Conservation (phyloP, 805 yeast genomes). For the Saccharomyces kudriavzevii region DNA sequence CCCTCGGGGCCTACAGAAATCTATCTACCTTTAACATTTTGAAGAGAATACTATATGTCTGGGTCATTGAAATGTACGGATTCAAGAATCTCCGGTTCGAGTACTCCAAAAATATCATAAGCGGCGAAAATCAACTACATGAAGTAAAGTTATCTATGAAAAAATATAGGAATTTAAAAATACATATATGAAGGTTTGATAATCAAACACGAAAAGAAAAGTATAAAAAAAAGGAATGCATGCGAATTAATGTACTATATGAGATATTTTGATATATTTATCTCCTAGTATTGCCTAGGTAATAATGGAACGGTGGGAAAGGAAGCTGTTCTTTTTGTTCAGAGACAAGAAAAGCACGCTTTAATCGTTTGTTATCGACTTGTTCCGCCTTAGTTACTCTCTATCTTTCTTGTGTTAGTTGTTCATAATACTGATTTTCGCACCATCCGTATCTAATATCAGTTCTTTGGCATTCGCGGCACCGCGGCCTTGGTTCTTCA, state of each 20-base stretch:
- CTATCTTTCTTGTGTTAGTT: conserved; percentile 6
- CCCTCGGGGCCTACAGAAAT: neutral
- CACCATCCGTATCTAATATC: conserved; percentile 27
- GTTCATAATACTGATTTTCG: conserved; percentile 24
- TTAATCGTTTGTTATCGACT: neutral
- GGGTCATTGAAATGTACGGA: neutral
- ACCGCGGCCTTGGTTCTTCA: conserved; percentile 14
- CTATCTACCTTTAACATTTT: too few relatives aligned
- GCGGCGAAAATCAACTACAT: neutral
- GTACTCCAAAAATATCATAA: too few relatives aligned
- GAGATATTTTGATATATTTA: neutral
- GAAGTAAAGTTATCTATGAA: neutral
- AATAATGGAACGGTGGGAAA: neutral
- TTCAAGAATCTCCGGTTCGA: neutral
- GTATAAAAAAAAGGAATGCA: neutral
- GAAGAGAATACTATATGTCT: neutral
- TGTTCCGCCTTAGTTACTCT: neutral
- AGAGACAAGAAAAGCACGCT: neutral
- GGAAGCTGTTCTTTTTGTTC: neutral
- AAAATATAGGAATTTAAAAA: neutral
- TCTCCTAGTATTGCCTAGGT: neutral
- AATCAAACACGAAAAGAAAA: neutral
- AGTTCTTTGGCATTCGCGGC: conserved; percentile 13
- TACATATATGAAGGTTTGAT: neutral
- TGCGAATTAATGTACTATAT: neutral